Base-by-base conservation (phyloP, 352 stramenopile species). In the Globisporangium nagaii region DNA sequence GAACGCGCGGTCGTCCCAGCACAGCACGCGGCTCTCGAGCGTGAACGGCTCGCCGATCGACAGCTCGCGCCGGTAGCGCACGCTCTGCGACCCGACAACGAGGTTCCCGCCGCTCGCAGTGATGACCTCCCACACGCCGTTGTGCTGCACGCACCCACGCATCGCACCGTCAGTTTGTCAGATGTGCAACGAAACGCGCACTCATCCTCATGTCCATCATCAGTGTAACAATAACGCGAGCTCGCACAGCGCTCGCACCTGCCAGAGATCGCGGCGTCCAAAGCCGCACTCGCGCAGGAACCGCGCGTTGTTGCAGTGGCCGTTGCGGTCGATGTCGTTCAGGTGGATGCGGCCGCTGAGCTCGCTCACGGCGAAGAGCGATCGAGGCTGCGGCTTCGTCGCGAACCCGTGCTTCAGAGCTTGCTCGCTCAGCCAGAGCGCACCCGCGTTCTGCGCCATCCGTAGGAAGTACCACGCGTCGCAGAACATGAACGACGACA, bases 221-320 rank as follows among this genome's bases (percentile, higher is more conserved):
- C 37, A 17, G n/a, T 43, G 37, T 8, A 17, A 17, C 37, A 43
- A 42, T 19, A 32, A 27, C 20, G 17, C 4, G 43, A 32, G 20
- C 41, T 49, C 11, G 10, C 31, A 27, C 15, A 31, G 27, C 20
- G 20, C 4, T 58, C 68, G 11, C 75, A 94, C 84, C 73, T 92
- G 76, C 85, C 85, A 95, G 34, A 93, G 64, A 35, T 90, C 67
- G 19, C 83, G 77, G 0, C 85, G 75, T 0, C 77, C 85, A 43
- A 91, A 91, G 41, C 81, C 81, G 41, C 83, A 93, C 64, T 92
- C 85, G n/a, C 85, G 79, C 41, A 95, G 55, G 59, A 88, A 92
- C 22, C 85, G 69, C 45, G 85, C 79, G 35, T 95, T 95, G 62
- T 93, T 95, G 64, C 66, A 95, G 55, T 95, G 85, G 4, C 75